phyloP scores from a whole-genome alignment of 2,329 filamentous ascomycete genomes.

The Arthrobotrys conoides region DNA sequence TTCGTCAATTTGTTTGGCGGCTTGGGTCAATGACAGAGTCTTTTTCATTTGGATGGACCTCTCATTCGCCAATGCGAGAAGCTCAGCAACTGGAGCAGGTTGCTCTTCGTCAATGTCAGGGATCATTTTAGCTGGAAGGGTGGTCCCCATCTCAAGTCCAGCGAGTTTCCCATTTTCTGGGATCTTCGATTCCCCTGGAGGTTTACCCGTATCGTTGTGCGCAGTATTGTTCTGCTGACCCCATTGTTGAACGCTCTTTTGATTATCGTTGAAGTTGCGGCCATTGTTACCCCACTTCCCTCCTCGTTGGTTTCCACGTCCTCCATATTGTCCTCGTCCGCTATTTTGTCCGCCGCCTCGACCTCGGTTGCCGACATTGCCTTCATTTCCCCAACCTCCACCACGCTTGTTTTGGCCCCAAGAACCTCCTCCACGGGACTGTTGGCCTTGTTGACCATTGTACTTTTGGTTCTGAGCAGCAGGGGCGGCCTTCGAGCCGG shows the following conservation, averaged over 20 bases:
- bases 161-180: constrained; percentile 37
- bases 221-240: constrained; percentile 17
- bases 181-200: constrained; percentile 16
- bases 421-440: constrained; percentile 19
- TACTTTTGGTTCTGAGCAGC: not conserved
- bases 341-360: constrained; percentile 8
- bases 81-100: constrained; percentile 20
- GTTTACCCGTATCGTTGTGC: not conserved
- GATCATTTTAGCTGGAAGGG: constrained; percentile 29
- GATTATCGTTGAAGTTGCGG: constrained; percentile 8
- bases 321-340: constrained; percentile 10
- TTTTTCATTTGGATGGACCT: not conserved
- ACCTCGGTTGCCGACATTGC: not conserved
- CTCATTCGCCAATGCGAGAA: constrained; percentile 27
- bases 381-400: constrained; percentile 5
- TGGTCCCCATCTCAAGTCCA: constrained; percentile 19
- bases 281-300: constrained; percentile 14
- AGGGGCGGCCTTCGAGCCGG: not conserved
- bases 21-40: not conserved
- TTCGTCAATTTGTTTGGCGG: constrained; percentile 2
- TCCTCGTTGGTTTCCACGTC: constrained; percentile 9
- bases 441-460: constrained; percentile 14
- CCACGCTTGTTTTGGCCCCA: constrained; percentile 17
- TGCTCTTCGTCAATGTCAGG: constrained; percentile 29
- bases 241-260: constrained; percentile 9